Evolutionary conservation across 441 rosid species (phyloP).

Genomic region (Gossypium davidsonii): DNA sequence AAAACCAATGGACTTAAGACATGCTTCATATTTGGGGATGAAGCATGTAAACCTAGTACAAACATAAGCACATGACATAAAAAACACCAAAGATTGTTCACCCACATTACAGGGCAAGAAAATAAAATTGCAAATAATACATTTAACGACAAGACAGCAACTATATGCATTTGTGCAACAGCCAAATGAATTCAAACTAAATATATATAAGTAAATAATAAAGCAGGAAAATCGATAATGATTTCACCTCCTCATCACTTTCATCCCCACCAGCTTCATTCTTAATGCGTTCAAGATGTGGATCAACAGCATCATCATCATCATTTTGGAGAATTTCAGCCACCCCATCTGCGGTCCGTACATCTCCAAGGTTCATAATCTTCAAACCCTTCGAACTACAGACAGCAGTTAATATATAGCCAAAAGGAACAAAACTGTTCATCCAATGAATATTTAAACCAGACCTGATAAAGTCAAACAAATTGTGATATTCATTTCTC

Average conservation of each 20-base stretch:
- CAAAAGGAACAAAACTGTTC: background rate
- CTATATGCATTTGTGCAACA: constrained; percentile 2
- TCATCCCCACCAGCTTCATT: constrained; percentile 72
- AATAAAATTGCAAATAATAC: background rate
- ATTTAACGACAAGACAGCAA: background rate
- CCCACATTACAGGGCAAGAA: background rate
- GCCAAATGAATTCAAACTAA: background rate
- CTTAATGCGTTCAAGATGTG: constrained; percentile 85
- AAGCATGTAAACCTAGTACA: background rate
- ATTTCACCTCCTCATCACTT: constrained; percentile 85
- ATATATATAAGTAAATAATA: background rate
- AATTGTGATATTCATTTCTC: constrained; percentile 90
- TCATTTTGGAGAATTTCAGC: constrained; percentile 63
- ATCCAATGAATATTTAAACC: constrained; percentile 9
- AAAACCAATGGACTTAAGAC: background rate
- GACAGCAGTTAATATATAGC: constrained; percentile 1
- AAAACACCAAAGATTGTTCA: background rate
- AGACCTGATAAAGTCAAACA: constrained; percentile 80
- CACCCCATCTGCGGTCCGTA: constrained; percentile 54
- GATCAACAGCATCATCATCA: constrained; percentile 84
- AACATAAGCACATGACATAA: background rate
- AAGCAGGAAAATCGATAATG: constrained; percentile 8
- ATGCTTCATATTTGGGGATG: background rate
- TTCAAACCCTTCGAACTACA: constrained; percentile 78
- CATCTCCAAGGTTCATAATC: constrained; percentile 81